phyloP scores from a whole-genome alignment of 78 protist genomes.

The Speleostelium caveatum region DNA sequence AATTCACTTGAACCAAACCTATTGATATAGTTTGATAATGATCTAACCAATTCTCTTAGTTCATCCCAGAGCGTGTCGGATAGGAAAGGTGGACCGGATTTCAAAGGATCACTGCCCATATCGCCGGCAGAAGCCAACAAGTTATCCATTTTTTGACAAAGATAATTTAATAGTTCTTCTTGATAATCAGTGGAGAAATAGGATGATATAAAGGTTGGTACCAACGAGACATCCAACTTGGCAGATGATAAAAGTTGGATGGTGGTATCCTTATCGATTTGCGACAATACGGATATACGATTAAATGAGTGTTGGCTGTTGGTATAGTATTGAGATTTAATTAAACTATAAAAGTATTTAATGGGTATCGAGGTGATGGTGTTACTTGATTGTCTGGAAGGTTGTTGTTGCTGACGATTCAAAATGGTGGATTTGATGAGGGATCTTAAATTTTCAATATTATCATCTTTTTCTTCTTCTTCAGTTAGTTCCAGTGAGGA shows the following conservation, averaged over 20 bases:
- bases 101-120: constrained; percentile 13
- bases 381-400: neutral
- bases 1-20: constrained; percentile 13
- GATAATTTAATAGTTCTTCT: constrained; percentile 3
- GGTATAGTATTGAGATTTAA: constrained; percentile 21
- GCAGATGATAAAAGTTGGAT: constrained; percentile 7
- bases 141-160: neutral
- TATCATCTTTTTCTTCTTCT: neutral
- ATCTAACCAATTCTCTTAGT: constrained; percentile 19
- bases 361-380: neutral
- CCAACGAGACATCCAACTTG: constrained; percentile 26
- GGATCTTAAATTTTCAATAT: neutral
- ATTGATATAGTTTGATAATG: constrained; percentile 52
- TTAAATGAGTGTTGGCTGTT: constrained; percentile 39
- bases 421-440: no score
- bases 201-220: constrained; percentile 42
- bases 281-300: constrained; percentile 43
- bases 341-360: constrained; percentile 6
- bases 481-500: neutral
- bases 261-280: constrained; percentile 43
- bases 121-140: neutral
- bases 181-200: constrained; percentile 14
- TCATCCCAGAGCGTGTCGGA: constrained; percentile 68
- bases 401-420: neutral
- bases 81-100: constrained; percentile 51